A percentile compares a stretch with the other conserved stretches of the same genome.
Conservation (phyloP, 75 land plant species). For the Ceratopteris richardii region DNA sequence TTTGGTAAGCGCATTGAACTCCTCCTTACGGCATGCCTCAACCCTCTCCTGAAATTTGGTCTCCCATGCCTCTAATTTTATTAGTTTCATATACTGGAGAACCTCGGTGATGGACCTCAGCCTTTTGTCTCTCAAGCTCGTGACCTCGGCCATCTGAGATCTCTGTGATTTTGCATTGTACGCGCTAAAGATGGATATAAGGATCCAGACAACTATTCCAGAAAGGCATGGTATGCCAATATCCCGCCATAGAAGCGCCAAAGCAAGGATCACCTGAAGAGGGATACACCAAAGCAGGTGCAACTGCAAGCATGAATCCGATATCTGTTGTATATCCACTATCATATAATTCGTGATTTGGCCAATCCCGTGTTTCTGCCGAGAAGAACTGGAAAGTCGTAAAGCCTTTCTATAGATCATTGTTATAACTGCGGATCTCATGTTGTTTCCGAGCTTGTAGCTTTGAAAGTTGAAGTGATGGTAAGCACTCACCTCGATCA, state of each 20-base stretch:
- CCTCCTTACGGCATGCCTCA: conserved; percentile 8
- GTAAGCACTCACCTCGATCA: conserved; percentile 8
- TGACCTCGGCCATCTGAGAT: conserved; percentile 6
- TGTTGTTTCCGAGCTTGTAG: too few species aligned
- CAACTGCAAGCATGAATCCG: too few species aligned
- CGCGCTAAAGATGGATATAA: neutral
- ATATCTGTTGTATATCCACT: conserved; percentile 29
- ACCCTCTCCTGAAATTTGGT: conserved; percentile 16
- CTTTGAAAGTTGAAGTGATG: conserved; percentile 1
- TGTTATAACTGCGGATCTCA: conserved; percentile 15
- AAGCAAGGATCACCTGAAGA: conserved; percentile 13
- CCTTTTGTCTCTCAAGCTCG: conserved; percentile 13
- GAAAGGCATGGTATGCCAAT: conserved; percentile 16
- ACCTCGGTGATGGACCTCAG: conserved; percentile 22
- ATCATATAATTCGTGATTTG: conserved; percentile 34
- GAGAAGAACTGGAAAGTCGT: conserved; percentile 20
- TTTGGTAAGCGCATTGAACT: conserved; percentile 9
- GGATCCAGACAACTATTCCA: conserved; percentile 12
- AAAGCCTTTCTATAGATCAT: conserved; percentile 20
- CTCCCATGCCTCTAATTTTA: conserved; percentile 32
- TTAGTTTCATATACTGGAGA: conserved; percentile 25
- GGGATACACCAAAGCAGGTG: conserved; percentile 18
- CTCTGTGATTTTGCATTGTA: conserved; percentile 10
- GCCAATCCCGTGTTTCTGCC: conserved; percentile 23
- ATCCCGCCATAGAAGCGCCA: conserved; percentile 9